Base-by-base conservation (phyloP, 768 basidiomycete species). In the Collybia sordida region DNA sequence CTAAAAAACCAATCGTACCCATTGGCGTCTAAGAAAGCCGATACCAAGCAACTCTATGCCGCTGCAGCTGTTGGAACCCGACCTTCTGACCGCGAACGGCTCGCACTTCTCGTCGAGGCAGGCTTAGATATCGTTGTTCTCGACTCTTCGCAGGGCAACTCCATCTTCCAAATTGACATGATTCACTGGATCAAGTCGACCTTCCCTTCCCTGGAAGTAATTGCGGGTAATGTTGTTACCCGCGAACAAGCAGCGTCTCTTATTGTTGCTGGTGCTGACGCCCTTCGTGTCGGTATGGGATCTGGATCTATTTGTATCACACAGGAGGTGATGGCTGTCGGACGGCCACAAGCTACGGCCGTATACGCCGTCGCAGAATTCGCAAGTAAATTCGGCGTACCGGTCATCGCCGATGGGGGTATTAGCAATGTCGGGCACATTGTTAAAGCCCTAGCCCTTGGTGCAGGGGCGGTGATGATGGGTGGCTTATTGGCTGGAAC, bases 221-320 rank as follows among this genome's bases (percentile, higher is more conserved):
- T 99, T 51, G 96, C 93, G 1, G 96, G 97, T 35, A 98, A 99
- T 66, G 95, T 99, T 52, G 96, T 99, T 55, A 98, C 95, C 4
- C 87, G 97, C 50, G 95, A 97, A 64, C 97, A 98, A 65, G 96
- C 97, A 1, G 97, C 97, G 14, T 83, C 77, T 19, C 83, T 99
- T 52, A 98, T 99, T 58, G 85, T 80, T 7, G 95, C 93, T 2
- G 97, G 97, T 37, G 97, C 95, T 3, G 97, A 99, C 59, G 96
- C 79, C n/a, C 79, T 98, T 9, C 88, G 93, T 19, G 79, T 99
- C 31, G 97, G 97, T 36, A 99, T 99, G 97, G 97, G 97, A 31
- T 91, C 88, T 6, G 97, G 97, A 7, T 96, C 93, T 4, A 99
- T 99, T 64, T 99, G 97, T 67, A 99, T 99, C 72, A 99, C 97